These are phyloP conservation scores for Saccharomyces uvarum DNA, from an alignment of 1,139 yeast genomes.

Conservation along the genomic window DNA sequence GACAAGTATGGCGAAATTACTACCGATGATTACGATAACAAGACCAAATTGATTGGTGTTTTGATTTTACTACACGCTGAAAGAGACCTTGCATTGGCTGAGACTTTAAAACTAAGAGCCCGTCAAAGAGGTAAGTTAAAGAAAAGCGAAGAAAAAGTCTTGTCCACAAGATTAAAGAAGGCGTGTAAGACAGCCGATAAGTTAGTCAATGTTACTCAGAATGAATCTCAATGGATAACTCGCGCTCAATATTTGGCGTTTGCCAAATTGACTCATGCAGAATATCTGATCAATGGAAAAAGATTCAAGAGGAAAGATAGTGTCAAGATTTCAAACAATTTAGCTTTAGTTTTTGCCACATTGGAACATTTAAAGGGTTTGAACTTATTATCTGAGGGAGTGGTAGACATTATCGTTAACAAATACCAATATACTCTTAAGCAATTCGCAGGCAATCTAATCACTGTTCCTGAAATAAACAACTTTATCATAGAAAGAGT, in stretches of 20 bases:
- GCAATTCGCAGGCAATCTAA: conserved; percentile 22
- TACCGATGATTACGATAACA: conserved; percentile 23
- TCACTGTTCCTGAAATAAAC: conserved; percentile 20
- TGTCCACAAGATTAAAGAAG: conserved; percentile 62
- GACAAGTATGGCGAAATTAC: conserved; percentile 21
- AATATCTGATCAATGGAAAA: conserved; percentile 35
- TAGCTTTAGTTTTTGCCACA: conserved; percentile 24
- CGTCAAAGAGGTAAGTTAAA: conserved; percentile 28
- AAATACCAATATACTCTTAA: conserved; percentile 27
- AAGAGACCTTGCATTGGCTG: conserved; percentile 28
- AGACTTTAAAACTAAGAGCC: conserved; percentile 25
- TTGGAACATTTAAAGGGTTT: conserved; percentile 15
- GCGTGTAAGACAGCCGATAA: conserved; percentile 43
- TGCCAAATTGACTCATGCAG: conserved; percentile 54
- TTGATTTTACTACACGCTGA: conserved; percentile 26
- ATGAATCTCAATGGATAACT: conserved; percentile 33
- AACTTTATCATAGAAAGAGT: conserved; percentile 17
- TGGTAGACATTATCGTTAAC: conserved; percentile 17
- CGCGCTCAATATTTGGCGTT: conserved; percentile 55
- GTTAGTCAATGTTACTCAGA: conserved; percentile 38
- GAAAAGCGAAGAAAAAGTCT: conserved; percentile 39
- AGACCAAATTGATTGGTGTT: conserved; percentile 27
- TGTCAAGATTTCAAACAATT: conserved; percentile 17
- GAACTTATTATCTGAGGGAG: conserved; percentile 11
- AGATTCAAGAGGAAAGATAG: conserved; percentile 44